Conservation (phyloP, 2,329 filamentous ascomycete genomes). For the Beauveria medogensis region DNA sequence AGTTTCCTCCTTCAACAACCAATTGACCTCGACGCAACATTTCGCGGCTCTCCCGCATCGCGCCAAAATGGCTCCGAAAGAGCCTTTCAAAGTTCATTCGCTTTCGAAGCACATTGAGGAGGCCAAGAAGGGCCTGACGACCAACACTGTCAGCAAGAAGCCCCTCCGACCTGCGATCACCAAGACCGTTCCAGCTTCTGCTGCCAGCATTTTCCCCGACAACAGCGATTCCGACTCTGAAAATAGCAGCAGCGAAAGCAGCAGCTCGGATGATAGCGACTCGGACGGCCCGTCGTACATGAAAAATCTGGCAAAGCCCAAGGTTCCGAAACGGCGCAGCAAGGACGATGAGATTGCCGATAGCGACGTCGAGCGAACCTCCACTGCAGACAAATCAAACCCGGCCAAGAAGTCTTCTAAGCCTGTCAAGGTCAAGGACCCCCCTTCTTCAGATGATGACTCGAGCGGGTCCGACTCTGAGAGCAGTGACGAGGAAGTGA, state of each 20-base stretch:
- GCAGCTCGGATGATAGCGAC: slow-evolving; percentile 26
- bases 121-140: slow-evolving; percentile 27
- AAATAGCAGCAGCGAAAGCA: slow-evolving; percentile 24
- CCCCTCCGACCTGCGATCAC: slow-evolving; percentile 18
- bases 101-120: slow-evolving; percentile 31
- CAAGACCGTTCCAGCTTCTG: slow-evolving; percentile 19
- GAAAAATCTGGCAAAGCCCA: slow-evolving; percentile 23
- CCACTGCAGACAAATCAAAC: slow-evolving; percentile 18
- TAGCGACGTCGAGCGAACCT: slow-evolving; percentile 31
- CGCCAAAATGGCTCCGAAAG: slow-evolving; percentile 28
- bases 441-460: slow-evolving; percentile 12
- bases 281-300: slow-evolving; percentile 22
- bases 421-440: slow-evolving; percentile 3
- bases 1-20: not conserved
- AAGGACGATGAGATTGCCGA: slow-evolving; percentile 34
- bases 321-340: slow-evolving; percentile 19
- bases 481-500: slow-evolving; percentile 17
- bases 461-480: slow-evolving; percentile 14
- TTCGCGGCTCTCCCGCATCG: not conserved
- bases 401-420: slow-evolving; percentile 10
- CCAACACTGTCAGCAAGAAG: slow-evolving; percentile 25
- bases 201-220: slow-evolving; percentile 23
- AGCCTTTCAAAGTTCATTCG: slow-evolving; percentile 28
- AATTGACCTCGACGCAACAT: not conserved
- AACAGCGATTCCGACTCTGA: slow-evolving; percentile 23